Base-by-base conservation (phyloP, 495 filamentous ascomycete genomes). In the Talaromyces borbonicus region DNA sequence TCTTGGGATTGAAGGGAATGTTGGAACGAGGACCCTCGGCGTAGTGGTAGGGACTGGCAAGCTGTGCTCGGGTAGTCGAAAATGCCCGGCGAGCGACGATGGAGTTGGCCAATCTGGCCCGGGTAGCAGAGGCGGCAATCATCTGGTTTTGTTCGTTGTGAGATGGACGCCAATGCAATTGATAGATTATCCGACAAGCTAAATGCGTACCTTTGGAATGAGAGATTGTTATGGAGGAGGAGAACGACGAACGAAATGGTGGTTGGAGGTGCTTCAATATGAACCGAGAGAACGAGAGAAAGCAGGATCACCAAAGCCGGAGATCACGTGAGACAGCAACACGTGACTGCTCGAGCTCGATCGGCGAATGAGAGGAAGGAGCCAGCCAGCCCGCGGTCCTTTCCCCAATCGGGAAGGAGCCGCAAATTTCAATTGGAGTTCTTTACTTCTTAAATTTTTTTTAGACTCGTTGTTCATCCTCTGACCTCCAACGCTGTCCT, bases 41-140 rank as follows among this genome's bases (percentile, higher is more conserved):
- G 73, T 98, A 98, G 76, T 98, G 92, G 78, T 94, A 93, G 22
- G 89, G 89, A 59, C 87, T 92, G 48, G 77, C 79, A 54, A 92
- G 69, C 68, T 85, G 90, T 63, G 84, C 69, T 53, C 85, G 83
- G 62, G 90, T 94, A 61, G 87, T 81, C 67, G 87, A 83, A 80
- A 98, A 93, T 69, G 85, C 88, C 61, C 92, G 90, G 71, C 90
- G 87, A 76, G 82, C 79, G 68, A 88, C 77, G 57, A 80, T 59
- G 43, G 74, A 68, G 65, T 74, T 66, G 57, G 71, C 72, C 67
- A 70, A 68, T 43, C 76, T 71, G 63, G 78, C 78, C 61, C 87
- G 87, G 69, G 83, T 63, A 63, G 77, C 84, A 56, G 84, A 72
- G 68, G 84, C 78, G 63, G 87, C 73, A 72, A 90, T 76, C 88